phyloP scores from a whole-genome alignment of 1,284 basidiomycete species.

The Malassezia globosa region DNA sequence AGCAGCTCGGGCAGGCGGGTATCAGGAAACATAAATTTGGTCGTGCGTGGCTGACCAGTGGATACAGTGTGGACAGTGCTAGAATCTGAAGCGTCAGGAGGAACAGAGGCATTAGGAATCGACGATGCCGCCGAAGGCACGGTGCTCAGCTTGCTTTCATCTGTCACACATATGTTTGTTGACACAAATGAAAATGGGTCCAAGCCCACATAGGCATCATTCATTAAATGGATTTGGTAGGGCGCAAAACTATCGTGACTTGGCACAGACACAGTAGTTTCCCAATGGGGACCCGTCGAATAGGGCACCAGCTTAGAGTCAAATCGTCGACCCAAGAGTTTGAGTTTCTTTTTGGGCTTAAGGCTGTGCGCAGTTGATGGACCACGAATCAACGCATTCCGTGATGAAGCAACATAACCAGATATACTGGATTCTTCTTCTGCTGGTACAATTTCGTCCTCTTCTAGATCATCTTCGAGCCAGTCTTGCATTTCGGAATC shows the following conservation, averaged over 20 bases:
- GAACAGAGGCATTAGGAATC: constrained; percentile 10
- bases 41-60: background rate
- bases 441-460: constrained; percentile 15
- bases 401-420: constrained; percentile 19
- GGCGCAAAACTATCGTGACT: constrained; percentile 28
- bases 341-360: constrained; percentile 41
- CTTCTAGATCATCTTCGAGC: constrained; percentile 43
- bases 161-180: constrained; percentile 11
- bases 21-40: constrained; percentile 18
- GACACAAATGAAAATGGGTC: constrained; percentile 35
- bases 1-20: constrained; percentile 27
- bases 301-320: constrained; percentile 41
- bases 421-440: constrained; percentile 19
- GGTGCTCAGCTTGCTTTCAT: constrained; percentile 1
- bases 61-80: background rate
- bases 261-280: constrained; percentile 23
- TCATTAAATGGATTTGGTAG: constrained; percentile 40
- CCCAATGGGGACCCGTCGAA: constrained; percentile 41
- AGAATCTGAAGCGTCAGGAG: background rate
- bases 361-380: constrained; percentile 3
- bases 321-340: constrained; percentile 36
- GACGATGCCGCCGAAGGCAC: background rate
- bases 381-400: constrained; percentile 12
- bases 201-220: constrained; percentile 30
- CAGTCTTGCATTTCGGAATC: constrained; percentile 46